Conservation (phyloP, 192 early-diverging fungal species). For the Linnemannia hyalina region DNA sequence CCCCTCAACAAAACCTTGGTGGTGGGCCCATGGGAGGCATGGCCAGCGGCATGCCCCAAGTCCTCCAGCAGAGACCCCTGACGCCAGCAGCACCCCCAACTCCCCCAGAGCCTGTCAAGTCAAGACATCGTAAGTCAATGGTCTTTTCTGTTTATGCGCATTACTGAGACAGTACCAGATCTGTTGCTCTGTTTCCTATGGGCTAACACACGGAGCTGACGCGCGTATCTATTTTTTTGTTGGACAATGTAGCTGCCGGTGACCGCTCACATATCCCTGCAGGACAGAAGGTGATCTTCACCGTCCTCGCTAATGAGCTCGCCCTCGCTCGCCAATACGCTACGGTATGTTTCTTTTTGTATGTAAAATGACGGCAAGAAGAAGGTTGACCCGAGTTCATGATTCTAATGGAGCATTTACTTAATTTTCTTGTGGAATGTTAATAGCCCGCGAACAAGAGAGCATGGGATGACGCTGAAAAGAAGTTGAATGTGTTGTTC, state of each 20-base stretch:
- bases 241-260: slow-evolving; percentile 69
- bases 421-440: background rate
- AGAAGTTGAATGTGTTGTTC: slow-evolving; percentile 82
- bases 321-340: slow-evolving; percentile 63
- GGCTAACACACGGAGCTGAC: background rate
- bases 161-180: too few species aligned
- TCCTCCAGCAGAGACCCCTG: slow-evolving; percentile 52
- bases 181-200: background rate
- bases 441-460: slow-evolving; percentile 76
- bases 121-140: slow-evolving; percentile 67
- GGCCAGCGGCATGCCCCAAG: slow-evolving; percentile 40
- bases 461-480: slow-evolving; percentile 88
- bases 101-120: slow-evolving; percentile 60
- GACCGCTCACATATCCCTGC: slow-evolving; percentile 89
- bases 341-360: slow-evolving; percentile 44
- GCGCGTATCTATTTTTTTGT: slow-evolving; percentile 5
- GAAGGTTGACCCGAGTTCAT: background rate
- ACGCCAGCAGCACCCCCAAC: slow-evolving; percentile 61
- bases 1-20: slow-evolving; percentile 19
- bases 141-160: background rate
- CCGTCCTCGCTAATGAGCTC: slow-evolving; percentile 66
- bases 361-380: background rate
- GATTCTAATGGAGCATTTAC: background rate
- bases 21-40: slow-evolving; percentile 32
- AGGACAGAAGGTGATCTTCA: slow-evolving; percentile 74